These are phyloP conservation scores for Trichoderma aggressivum DNA, from an alignment of 2,329 filamentous ascomycete genomes.

Conservation along the genomic window DNA sequence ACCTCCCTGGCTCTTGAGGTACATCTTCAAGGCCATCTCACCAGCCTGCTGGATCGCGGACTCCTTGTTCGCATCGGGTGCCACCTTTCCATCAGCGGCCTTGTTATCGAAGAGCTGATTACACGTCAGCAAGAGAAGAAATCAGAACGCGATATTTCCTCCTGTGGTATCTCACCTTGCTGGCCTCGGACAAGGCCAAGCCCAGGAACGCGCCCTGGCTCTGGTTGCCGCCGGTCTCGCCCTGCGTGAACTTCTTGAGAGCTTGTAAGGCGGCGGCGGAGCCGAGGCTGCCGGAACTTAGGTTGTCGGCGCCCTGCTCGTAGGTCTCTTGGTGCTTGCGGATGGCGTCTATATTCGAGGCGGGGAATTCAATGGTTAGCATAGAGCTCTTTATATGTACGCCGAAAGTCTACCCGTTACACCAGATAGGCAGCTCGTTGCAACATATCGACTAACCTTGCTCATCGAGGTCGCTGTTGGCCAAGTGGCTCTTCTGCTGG, in stretches of 20 bases:
- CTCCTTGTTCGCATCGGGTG: constrained; percentile 69
- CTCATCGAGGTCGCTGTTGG: constrained; percentile 49
- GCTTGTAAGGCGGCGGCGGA: constrained; percentile 77
- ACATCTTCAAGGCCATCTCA: constrained; percentile 88
- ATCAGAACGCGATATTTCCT: not conserved
- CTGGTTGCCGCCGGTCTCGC: constrained; percentile 46
- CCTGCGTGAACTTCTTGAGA: constrained; percentile 71
- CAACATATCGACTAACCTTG: constrained; percentile 37
- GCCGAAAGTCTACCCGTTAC: not conserved
- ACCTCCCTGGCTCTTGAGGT: constrained; percentile 70
- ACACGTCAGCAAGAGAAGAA: not conserved
- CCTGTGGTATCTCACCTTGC: constrained; percentile 57
- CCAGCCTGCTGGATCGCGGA: constrained; percentile 74
- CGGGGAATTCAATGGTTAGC: not conserved
- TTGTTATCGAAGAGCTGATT: constrained; percentile 58
- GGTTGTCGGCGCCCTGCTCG: constrained; percentile 45
- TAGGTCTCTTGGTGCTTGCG: constrained; percentile 75
- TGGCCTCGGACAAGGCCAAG: constrained; percentile 83
- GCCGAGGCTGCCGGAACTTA: constrained; percentile 56
- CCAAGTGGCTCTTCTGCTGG: constrained; percentile 48
- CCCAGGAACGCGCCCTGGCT: constrained; percentile 79
- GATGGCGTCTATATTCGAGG: constrained; percentile 54
- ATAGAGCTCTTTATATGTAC: not conserved
- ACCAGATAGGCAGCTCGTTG: not conserved
- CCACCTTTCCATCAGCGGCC: constrained; percentile 50